Conservation (phyloP, 441 rosid species). For the Erodium chrysanthum region DNA sequence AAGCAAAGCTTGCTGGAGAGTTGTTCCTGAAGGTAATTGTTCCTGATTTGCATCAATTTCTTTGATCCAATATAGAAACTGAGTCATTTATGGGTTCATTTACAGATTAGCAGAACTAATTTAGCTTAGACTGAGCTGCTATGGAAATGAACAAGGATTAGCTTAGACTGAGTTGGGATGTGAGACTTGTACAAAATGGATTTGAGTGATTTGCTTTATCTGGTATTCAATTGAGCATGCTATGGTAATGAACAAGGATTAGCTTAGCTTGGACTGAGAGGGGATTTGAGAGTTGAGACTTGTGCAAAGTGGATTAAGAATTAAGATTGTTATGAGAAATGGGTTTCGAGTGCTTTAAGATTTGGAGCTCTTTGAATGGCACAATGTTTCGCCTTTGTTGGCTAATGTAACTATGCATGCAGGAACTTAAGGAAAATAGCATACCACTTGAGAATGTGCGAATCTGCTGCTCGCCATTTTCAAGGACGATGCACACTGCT, state of each 20-base stretch:
- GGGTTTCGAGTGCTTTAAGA: not conserved
- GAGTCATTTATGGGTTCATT: not conserved
- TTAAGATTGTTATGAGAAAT: not conserved
- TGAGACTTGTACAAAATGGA: not conserved
- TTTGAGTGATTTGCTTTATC: not conserved
- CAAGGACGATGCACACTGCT: constrained; percentile 82
- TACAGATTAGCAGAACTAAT: no score
- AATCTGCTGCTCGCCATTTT: constrained; percentile 81
- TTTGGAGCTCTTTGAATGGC: not conserved
- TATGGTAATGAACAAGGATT: not conserved
- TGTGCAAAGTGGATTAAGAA: not conserved
- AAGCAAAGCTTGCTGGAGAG: constrained; percentile 64
- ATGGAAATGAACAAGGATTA: not conserved
- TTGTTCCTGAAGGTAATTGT: constrained; percentile 47
- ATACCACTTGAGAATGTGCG: constrained; percentile 48
- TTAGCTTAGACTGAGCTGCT: not conserved
- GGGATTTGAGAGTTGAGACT: not conserved
- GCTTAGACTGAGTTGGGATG: not conserved
- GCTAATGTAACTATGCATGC: constrained; percentile 19
- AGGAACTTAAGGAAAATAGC: constrained; percentile 56
- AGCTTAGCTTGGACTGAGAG: not conserved
- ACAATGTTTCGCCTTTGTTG: not conserved
- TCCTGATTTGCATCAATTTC: not conserved
- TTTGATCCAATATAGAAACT: not conserved
- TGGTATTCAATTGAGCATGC: not conserved